phyloP scores from a whole-genome alignment of 2,329 filamentous ascomycete genomes.

The Purpureocillium takamizusanense region DNA sequence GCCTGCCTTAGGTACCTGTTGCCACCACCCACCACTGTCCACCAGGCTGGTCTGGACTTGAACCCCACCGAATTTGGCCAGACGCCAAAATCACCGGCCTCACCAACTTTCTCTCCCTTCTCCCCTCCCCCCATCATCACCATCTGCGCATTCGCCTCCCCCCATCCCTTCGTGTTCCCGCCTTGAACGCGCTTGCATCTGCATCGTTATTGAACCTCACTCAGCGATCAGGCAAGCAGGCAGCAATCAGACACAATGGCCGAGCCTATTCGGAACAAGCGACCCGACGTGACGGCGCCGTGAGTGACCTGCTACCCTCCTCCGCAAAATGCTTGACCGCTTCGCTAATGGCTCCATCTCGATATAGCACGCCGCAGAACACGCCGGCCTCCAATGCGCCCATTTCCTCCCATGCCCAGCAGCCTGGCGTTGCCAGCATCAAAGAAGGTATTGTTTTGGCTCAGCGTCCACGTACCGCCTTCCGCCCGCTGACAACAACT shows the following conservation, averaged over 20 bases:
- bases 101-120: conserved; percentile 22
- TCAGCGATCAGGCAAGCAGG: conserved; percentile 16
- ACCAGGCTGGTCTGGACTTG: conserved; percentile 15
- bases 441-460: conserved; percentile 70
- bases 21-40: conserved; percentile 7
- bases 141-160: conserved; percentile 14
- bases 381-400: conserved; percentile 92
- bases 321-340: conserved; percentile 7
- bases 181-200: conserved; percentile 12
- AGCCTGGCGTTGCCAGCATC: conserved; percentile 89
- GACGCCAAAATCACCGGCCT: conserved; percentile 23
- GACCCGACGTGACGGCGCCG: conserved; percentile 49
- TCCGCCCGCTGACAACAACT: conserved; percentile 8
- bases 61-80: conserved; percentile 31
- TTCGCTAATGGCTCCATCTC: conserved; percentile 29
- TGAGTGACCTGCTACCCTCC: conserved; percentile 37
- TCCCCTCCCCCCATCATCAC: conserved; percentile 18
- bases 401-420: conserved; percentile 94
- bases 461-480: background rate
- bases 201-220: conserved; percentile 12
- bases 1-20: no score
- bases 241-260: conserved; percentile 41
- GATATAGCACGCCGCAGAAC: conserved; percentile 91
- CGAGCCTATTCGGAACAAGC: conserved; percentile 56
- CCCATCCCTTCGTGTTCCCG: conserved; percentile 17